Evolutionary conservation across 2,329 filamentous ascomycete genomes (phyloP).

Genomic region (Xylaria sp.): DNA sequence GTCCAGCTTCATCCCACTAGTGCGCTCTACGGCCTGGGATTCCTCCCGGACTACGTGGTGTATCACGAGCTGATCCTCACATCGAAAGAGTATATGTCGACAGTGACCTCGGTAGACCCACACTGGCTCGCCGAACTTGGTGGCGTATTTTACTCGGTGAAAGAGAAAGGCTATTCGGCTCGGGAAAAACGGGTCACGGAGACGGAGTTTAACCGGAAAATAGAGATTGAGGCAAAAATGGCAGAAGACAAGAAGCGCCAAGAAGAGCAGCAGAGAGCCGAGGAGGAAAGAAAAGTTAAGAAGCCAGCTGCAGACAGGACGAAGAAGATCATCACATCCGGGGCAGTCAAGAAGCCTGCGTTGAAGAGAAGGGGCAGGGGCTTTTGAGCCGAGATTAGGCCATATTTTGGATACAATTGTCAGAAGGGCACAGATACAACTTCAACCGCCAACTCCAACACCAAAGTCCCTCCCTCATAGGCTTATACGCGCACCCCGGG

Average conservation of each 20-base stretch:
- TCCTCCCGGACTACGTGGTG: conserved; percentile 94
- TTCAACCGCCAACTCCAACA: not conserved
- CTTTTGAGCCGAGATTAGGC: conserved; percentile 50
- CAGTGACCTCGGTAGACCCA: conserved; percentile 93
- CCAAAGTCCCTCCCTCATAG: not conserved
- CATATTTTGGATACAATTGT: conserved; percentile 22
- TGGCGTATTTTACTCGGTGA: conserved; percentile 96
- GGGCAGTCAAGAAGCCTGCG: conserved; percentile 70
- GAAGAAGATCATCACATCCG: conserved; percentile 70
- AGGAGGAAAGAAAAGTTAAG: conserved; percentile 59
- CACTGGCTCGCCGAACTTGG: conserved; percentile 97
- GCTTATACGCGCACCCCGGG: not conserved
- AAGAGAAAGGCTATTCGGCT: conserved; percentile 95
- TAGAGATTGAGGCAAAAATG: conserved; percentile 95
- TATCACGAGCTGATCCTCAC: conserved; percentile 99
- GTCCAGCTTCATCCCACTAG: conserved; percentile 95
- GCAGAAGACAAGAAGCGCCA: conserved; percentile 80
- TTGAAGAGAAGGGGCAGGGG: conserved; percentile 66
- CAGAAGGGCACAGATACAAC: conserved; percentile 12
- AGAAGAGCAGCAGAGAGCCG: conserved; percentile 63
- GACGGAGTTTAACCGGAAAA: conserved; percentile 89
- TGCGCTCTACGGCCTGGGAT: conserved; percentile 90
- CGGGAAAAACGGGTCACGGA: conserved; percentile 88
- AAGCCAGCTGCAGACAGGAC: conserved; percentile 52
- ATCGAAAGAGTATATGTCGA: conserved; percentile 97